Percentiles rank a stretch among this genome's conserved stretches.
These are phyloP conservation scores for Euptelea pleiosperma DNA, from an alignment of 164 flowering plant genomes.

Conservation along the genomic window DNA sequence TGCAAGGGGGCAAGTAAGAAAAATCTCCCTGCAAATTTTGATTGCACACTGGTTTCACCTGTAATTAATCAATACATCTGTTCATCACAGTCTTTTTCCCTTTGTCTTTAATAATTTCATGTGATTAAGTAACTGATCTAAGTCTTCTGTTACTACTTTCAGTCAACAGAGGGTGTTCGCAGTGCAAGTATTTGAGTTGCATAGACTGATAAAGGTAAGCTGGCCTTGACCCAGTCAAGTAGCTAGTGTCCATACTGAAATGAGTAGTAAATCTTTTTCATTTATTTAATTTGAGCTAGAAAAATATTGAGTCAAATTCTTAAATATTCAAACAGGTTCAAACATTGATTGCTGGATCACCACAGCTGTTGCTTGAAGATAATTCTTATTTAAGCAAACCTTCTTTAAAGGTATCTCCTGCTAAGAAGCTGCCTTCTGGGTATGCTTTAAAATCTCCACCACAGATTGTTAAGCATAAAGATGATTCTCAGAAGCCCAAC, in stretches of 20 bases:
- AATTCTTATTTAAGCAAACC: constrained; percentile 28
- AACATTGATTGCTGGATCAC: constrained; percentile 62
- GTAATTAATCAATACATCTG: too few species aligned
- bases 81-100: background rate
- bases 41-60: too few species aligned
- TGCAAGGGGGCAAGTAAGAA: too few species aligned
- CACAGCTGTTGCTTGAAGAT: constrained; percentile 42
- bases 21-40: too few species aligned
- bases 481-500: constrained; percentile 32
- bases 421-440: constrained; percentile 36
- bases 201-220: constrained; percentile 74
- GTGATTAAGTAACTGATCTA: background rate
- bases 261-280: background rate
- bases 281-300: background rate
- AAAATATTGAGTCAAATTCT: too few species aligned
- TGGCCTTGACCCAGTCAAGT: background rate
- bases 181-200: constrained; percentile 91
- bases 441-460: constrained; percentile 30
- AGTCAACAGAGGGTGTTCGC: constrained; percentile 84
- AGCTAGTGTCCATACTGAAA: background rate
- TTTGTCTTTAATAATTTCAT: background rate
- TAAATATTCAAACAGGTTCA: constrained; percentile 60
- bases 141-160: constrained; percentile 28
- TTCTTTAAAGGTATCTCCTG: constrained; percentile 21
- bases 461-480: constrained; percentile 29